Percentiles rank a stretch among this genome's conserved stretches.
These are phyloP conservation scores for Leersia perrieri DNA, from an alignment of 176 grass and related monocot genomes.

Conservation along the genomic window DNA sequence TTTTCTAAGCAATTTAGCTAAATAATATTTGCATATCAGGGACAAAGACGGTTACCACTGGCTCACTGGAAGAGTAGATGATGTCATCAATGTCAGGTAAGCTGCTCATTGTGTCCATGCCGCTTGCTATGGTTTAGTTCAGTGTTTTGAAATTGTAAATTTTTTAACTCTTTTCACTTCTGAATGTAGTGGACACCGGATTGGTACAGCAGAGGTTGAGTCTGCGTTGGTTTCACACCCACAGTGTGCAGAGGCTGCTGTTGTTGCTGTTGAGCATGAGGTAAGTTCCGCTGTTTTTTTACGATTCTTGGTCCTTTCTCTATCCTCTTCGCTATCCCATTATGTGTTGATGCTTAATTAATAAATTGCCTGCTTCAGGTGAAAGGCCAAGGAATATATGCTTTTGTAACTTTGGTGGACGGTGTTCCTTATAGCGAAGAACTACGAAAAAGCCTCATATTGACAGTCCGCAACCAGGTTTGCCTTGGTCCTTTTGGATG, in stretches of 20 bases:
- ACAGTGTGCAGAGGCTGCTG: slow-evolving; percentile 85
- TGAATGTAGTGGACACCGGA: slow-evolving; percentile 80
- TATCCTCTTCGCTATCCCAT: background rate
- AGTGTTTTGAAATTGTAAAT: background rate
- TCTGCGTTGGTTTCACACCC: slow-evolving; percentile 86
- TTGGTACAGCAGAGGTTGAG: slow-evolving; percentile 94
- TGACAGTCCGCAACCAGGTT: slow-evolving; percentile 84
- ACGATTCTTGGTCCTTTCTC: background rate
- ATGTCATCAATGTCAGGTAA: slow-evolving; percentile 89
- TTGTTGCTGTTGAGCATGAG: slow-evolving; percentile 97
- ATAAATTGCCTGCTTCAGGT: slow-evolving; percentile 50
- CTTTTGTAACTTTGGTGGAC: slow-evolving; percentile 85
- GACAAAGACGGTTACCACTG: slow-evolving; percentile 90
- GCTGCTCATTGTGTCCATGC: background rate
- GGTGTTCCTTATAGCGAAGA: slow-evolving; percentile 83
- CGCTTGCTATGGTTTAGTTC: slow-evolving; percentile 10
- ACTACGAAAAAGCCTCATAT: slow-evolving; percentile 70
- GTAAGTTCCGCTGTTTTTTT: slow-evolving; percentile 34
- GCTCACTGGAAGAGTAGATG: slow-evolving; percentile 93
- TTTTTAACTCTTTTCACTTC: slow-evolving; percentile 21
- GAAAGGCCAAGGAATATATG: slow-evolving; percentile 96
- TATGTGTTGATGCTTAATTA: slow-evolving; percentile 9
- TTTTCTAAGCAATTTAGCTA: slow-evolving; percentile 11
- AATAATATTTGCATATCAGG: slow-evolving; percentile 45
- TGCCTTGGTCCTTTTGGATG: background rate